Evolutionary conservation across 305 asterid species (phyloP), one percentile per base, ranked within the genome.

Genomic region (Coffea humblotiana): DNA sequence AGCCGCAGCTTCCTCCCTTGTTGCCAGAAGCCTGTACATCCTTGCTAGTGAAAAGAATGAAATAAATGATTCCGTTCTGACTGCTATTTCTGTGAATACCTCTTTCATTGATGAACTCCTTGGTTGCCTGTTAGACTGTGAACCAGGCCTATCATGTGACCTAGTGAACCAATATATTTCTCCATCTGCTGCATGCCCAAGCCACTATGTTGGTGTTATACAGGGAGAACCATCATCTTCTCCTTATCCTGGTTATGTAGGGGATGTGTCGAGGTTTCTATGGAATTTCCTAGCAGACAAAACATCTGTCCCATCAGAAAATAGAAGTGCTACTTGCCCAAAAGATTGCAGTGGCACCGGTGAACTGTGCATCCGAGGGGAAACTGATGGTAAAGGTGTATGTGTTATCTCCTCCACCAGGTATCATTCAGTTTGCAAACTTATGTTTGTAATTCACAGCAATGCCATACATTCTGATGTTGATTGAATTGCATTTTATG

Each of bases 241-340:
- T 25, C 90, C 87, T 79, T 87, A 92, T 81, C 92, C 85, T 80
- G 84, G 79, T 82, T 81, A 94, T 84, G 93, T 84, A 18, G 93
- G 94, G 65, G 99, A 95, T 83, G 83, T 93, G 69, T 91, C 99
- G 65, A 92, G 99, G 88, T 93, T 95, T 52, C 83, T 93, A 75
- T 91, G 97, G 97, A 95, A 91, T 89, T 95, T 92, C 85, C 81
- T 93, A 84, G 99, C 98, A 2, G 93, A 90, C 43, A 95, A 92
- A 86, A 91, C 99, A 0, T 90, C 98, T 74, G 75, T 83, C 66
- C 90, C 89, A 16, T 87, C 92, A 23, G 85, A 83, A 78, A 91
- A 90, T 82, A 61, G 69, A 40, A 91, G 89, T 80, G 84, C 96
- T 76, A 73, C 89, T 48, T 93, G 97, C 87, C 91, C 94, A 3